Evolutionary conservation across 768 basidiomycete genomes (phyloP), one percentile per base, ranked within the genome.

Genomic region (Boletus edulis): DNA sequence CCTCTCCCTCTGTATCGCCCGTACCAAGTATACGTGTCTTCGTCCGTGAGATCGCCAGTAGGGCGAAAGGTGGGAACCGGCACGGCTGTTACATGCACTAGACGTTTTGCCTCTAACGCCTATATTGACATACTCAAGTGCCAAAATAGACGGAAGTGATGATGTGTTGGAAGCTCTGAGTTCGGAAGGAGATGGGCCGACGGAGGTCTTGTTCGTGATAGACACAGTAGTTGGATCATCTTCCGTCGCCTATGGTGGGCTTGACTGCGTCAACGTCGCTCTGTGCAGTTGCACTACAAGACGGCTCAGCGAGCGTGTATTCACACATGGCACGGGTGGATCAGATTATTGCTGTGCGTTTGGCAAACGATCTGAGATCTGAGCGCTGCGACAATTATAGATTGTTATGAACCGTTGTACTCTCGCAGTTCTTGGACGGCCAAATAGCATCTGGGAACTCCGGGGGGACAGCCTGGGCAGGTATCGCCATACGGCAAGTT

Each of bases 211-310:
- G 7, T 84, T 84, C 55, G 73, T 81, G 51, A 72, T 81, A 86
- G 55, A 87, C 84, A 12, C 84, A 88, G 51, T 98, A 94, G 94
- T 71, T 95, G 42, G 95, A 98, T 70, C 98, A 90, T 71, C 64
- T 96, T 9, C 84, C 89, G 2, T 82, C 81, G 3, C 85, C 88
- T 22, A 83, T 83, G n/a, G 67, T 95, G 15, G 74, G 77, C 1
- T 64, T 91, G 45, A 83, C 84, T 6, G 85, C 85, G 0, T 87
- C 91, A 0, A 65, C 69, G 13, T 64, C 63, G 3, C 92, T 91
- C 66, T 86, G 86, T 61, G 94, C 91, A 8, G 89, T 82, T 4
- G 89, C 84, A 0, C 79, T 82, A 73, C 80, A 86, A 58, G 94
- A 97, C 67, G 91, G 90, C 0, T 80, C 78, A 4, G 73, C 98